Base-by-base conservation (phyloP, 2,329 filamentous ascomycete genomes). In the Hysterium pulicare region DNA sequence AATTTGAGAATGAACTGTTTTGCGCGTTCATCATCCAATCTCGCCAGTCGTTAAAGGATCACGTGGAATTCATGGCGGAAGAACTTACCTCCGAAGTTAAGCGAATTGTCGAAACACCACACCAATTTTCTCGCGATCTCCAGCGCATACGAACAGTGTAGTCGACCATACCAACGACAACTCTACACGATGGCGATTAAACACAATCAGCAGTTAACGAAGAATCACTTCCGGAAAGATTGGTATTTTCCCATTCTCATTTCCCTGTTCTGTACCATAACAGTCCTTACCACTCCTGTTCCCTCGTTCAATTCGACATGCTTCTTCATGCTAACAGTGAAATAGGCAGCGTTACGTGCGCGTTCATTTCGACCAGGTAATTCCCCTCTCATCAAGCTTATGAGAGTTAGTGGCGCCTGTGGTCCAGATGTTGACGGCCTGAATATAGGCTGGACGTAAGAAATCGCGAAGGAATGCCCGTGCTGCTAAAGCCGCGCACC, bases 341-440 rank as follows among this genome's bases (percentile, higher is more conserved):
- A 20, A 16, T 48, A 62, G 93, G 93, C 90, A 97, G 78, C 88
- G 90, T 79, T 88, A 90, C 79, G 93, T 98, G 72, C 88, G 90
- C 78, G 87, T 88, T 77, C 93, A 98, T 83, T 98, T 98, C 81
- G 90, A 98, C 82, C 93, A 97, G 90, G 91, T 95, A 91, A 78
- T 69, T 74, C 71, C 75, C 75, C 71, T 72, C 66, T 74, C 69
- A 66, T 45, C 24, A 8, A 7, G 47, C 48, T 49, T 44, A 51
- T 73, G 71, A 75, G 72, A 74, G 72, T n/a, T 63, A 70, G 71
- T 70, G 72, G 73, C 73, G 72, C 73, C 73, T 72, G 70, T 63
- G 50, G n/a, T 54, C 45, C 49, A 58, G 51, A 56, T 59, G 55
- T 55, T 64, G 63, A 68, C 59, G 50, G 47, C 46, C 51, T n/a